Percentiles rank a stretch among this genome's conserved stretches.
These are phyloP conservation scores for Knoxdaviesia capensis DNA, from an alignment of 2,329 filamentous ascomycete genomes.

Conservation along the genomic window DNA sequence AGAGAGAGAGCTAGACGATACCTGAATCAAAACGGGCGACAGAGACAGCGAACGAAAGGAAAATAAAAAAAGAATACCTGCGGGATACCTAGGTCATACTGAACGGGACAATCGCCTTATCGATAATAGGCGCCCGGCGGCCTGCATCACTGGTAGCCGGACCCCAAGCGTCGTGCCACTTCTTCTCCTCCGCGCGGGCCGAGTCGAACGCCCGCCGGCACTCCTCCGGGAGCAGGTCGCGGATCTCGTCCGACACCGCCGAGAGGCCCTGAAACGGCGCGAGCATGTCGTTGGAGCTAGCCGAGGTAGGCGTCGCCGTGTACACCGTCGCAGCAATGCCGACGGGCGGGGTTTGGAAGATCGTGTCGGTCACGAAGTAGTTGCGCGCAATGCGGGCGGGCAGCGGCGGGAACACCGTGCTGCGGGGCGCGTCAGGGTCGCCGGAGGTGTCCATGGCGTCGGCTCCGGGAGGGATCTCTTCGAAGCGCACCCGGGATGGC, in stretches of 20 bases:
- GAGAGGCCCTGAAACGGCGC: constrained; percentile 38
- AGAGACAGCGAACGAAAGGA: not conserved
- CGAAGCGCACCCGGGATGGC: constrained; percentile 68
- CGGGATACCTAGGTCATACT: constrained; percentile 16
- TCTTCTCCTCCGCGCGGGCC: constrained; percentile 40
- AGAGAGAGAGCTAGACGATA: no score
- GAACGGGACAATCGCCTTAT: constrained; percentile 44
- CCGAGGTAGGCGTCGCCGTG: constrained; percentile 18
- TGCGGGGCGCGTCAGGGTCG: constrained; percentile 4
- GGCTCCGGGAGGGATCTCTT: constrained; percentile 21
- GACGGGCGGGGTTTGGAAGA: constrained; percentile 28
- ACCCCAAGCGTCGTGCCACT: constrained; percentile 60
- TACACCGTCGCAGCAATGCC: constrained; percentile 25
- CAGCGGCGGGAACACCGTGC: constrained; percentile 24
- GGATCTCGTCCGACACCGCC: constrained; percentile 44
- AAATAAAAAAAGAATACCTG: constrained; percentile 3
- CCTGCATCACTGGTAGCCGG: constrained; percentile 18
- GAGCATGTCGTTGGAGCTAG: constrained; percentile 22
- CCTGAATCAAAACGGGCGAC: no score
- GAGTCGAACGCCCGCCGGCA: constrained; percentile 55
- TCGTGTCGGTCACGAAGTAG: constrained; percentile 33
- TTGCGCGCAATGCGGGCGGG: constrained; percentile 30
- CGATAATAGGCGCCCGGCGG: constrained; percentile 33
- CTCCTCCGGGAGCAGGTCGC: constrained; percentile 44
- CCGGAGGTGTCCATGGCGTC: constrained; percentile 7